Conservation (phyloP, 441 rosid species). For the Biscutella auriculata region DNA sequence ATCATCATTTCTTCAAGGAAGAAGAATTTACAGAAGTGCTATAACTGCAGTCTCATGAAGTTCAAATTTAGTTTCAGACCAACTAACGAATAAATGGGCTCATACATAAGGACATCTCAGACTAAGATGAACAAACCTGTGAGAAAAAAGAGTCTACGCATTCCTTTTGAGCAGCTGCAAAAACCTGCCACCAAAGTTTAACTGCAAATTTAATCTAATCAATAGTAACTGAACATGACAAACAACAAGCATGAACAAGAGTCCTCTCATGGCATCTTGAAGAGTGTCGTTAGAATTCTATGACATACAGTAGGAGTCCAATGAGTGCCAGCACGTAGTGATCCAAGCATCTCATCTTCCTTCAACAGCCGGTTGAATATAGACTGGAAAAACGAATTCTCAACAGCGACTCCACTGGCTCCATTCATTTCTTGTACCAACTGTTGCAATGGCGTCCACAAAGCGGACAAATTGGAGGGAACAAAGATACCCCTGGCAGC, state of each 20-base stretch:
- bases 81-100: neutral
- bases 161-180: constrained; percentile 83
- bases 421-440: constrained; percentile 87
- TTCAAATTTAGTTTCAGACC: neutral
- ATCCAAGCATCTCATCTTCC: constrained; percentile 80
- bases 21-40: neutral
- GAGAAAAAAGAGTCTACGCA: constrained; percentile 85
- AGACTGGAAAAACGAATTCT: constrained; percentile 78
- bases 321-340: constrained; percentile 91
- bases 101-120: neutral
- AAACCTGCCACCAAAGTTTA: constrained; percentile 45
- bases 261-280: neutral
- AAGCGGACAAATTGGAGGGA: constrained; percentile 59
- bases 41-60: neutral
- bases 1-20: neutral
- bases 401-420: constrained; percentile 74
- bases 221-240: neutral
- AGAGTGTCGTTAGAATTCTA: neutral
- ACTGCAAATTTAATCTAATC: neutral
- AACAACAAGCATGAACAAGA: constrained; percentile 1
- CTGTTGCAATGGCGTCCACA: constrained; percentile 77
- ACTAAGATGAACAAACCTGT: constrained; percentile 45
- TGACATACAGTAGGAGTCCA: constrained; percentile 88
- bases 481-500: constrained; percentile 83
- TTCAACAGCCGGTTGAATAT: constrained; percentile 65